Conservation (phyloP, 2,329 filamentous ascomycete species). For the Penicillium sumatraense region DNA sequence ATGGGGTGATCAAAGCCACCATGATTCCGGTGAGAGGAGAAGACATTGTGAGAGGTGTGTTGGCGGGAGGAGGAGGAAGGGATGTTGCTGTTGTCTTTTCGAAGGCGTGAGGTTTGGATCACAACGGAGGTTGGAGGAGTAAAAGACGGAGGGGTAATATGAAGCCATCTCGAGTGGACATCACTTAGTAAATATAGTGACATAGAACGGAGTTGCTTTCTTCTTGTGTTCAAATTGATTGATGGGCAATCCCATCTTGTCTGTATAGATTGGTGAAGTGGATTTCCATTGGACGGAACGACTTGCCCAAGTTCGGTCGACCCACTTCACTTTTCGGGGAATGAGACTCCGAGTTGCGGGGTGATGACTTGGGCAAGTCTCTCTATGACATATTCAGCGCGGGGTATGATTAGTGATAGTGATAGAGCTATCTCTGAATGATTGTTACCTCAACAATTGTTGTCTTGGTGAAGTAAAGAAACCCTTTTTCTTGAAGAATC, state of each 20-base stretch:
- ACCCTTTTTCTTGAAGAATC: too few species aligned
- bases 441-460: too few species aligned
- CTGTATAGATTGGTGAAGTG: neutral
- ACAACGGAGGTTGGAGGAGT: neutral
- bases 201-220: slow-evolving; percentile 9
- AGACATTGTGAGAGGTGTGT: neutral
- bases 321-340: neutral
- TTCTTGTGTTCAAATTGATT: slow-evolving; percentile 3
- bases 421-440: too few species aligned
- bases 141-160: neutral
- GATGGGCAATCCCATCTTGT: neutral
- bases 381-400: neutral
- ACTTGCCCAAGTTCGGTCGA: neutral
- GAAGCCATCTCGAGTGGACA: neutral
- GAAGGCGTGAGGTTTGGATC: neutral
- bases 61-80: too few species aligned
- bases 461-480: too few species aligned
- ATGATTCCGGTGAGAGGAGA: slow-evolving; percentile 47
- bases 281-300: neutral
- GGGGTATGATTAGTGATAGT: neutral
- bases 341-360: neutral
- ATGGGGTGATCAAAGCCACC: slow-evolving; percentile 56
- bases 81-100: neutral
- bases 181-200: slow-evolving; percentile 16
- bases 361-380: neutral